Evolutionary conservation across 768 basidiomycete genomes (phyloP), one percentile per base, ranked within the genome.

Genomic region (Podaxis sp.): DNA sequence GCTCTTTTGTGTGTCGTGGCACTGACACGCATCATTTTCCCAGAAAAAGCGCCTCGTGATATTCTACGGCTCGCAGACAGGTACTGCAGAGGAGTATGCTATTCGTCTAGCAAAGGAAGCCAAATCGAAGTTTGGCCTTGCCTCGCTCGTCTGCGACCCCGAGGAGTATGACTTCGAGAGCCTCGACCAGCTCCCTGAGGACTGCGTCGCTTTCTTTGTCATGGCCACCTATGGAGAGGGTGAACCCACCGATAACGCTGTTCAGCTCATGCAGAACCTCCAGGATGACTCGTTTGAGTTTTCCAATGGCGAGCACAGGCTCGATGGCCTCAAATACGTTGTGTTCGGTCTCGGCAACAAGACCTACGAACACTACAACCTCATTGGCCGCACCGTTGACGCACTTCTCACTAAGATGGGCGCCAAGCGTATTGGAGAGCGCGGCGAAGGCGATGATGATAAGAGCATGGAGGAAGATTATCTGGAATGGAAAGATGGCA

Each of bases 381-480:
- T 89, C 63, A 94, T 99, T 68, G 87, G 89, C 17, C 84, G 89
- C 48, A 86, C 87, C 64, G 82, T 96, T 59, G 96, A 99, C 69
- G 70, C 81, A 2, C 75, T 85, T 30, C 77, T 99, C 63, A 75
- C 84, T 4, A 86, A 88, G 71, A 88, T 95, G 81, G 96, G 95
- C 30, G 97, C 86, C 22, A 73, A 80, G 58, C 87, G 94, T 57
- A 91, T 99, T 38, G 95, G 95, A 48, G 88, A 90, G 72, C 82
- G 90, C 41, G 96, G 96, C 10, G 96, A 99, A 75, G 96, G 96
- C 66, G 97, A 99, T 71, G 96, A 99, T 71, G 97, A 99, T 77
- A 97, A 97, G 82, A 95, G 91, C 72, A 98, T 99, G 96, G 96
- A 99, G 74, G 96, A 99, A 78, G 96, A 99, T 75, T 99, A 99